Evolutionary conservation across 2,329 filamentous ascomycete species (phyloP).

Genomic region (Aspergillus neoniger): DNA sequence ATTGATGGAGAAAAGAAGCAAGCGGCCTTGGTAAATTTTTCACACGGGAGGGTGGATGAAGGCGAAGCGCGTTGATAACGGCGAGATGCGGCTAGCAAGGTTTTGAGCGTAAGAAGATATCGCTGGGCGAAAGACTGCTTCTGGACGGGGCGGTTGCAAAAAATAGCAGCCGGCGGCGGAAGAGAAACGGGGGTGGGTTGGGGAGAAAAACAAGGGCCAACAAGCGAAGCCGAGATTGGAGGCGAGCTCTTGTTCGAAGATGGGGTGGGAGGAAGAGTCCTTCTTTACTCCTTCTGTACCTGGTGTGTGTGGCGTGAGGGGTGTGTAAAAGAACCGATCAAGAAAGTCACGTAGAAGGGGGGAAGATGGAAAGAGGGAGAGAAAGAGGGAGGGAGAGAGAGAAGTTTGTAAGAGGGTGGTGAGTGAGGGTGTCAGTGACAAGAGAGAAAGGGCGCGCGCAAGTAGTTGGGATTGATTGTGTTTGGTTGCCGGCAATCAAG

Average conservation of each 20-base stretch:
- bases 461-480: slow-evolving; percentile 10
- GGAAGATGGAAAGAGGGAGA: slow-evolving; percentile 1
- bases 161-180: slow-evolving; percentile 10
- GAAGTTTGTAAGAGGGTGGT: background rate
- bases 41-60: slow-evolving; percentile 13
- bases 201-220: background rate
- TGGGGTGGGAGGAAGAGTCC: too few relatives aligned
- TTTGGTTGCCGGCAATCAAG: background rate
- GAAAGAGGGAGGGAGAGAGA: background rate
- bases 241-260: too few relatives aligned
- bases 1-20: slow-evolving; percentile 17
- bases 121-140: slow-evolving; percentile 8
- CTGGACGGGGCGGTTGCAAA: slow-evolving; percentile 12
- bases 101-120: slow-evolving; percentile 11
- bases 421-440: background rate
- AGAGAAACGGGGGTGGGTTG: background rate
- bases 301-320: background rate
- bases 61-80: slow-evolving; percentile 20
- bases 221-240: too few relatives aligned
- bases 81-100: slow-evolving; percentile 24
- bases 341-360: slow-evolving; percentile 2
- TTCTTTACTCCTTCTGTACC: background rate
- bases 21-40: slow-evolving; percentile 18
- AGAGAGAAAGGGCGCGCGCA: slow-evolving; percentile 14
- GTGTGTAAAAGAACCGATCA: slow-evolving; percentile 2